phyloP scores from a whole-genome alignment of 257 asterid genomes.

The Nicotiana tabacum region DNA sequence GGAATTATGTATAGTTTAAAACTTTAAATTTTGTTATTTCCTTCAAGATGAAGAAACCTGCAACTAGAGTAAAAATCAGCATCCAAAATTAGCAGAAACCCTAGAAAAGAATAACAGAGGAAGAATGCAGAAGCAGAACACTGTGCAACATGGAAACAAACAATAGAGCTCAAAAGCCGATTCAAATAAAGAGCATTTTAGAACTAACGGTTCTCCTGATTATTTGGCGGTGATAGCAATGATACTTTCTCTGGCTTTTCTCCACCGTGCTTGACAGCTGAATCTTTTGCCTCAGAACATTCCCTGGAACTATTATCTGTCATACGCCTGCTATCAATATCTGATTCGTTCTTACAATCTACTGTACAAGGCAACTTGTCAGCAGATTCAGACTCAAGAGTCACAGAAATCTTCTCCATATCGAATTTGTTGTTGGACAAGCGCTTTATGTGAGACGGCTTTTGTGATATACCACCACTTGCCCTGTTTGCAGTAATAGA shows the following conservation, averaged over 20 bases:
- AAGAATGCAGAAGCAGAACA: not conserved
- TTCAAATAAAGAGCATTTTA: slow-evolving; percentile 8
- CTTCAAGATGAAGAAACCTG: not conserved
- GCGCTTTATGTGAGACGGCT: slow-evolving; percentile 50
- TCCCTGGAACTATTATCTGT: slow-evolving; percentile 53
- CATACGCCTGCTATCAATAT: slow-evolving; percentile 33
- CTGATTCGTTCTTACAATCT: slow-evolving; percentile 38
- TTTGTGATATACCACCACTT: slow-evolving; percentile 36
- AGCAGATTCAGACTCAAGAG: slow-evolving; percentile 39
- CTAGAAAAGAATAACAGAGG: not conserved
- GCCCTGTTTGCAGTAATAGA: slow-evolving; percentile 40
- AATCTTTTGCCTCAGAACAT: slow-evolving; percentile 44
- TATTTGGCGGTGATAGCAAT: slow-evolving; percentile 30
- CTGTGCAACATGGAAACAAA: slow-evolving; percentile 15
- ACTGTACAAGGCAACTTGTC: slow-evolving; percentile 27
- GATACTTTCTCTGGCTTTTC: slow-evolving; percentile 50
- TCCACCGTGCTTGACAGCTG: slow-evolving; percentile 32
- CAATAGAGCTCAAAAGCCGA: not conserved
- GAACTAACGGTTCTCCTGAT: slow-evolving; percentile 33
- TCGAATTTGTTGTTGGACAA: slow-evolving; percentile 51
- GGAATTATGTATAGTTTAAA: not conserved
- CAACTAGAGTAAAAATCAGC: not conserved
- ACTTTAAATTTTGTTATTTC: not conserved
- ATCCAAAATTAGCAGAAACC: not conserved
- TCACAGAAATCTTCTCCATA: slow-evolving; percentile 46